Conservation (phyloP, 2,329 filamentous ascomycete genomes). For the Monosporascus cannonballus region DNA sequence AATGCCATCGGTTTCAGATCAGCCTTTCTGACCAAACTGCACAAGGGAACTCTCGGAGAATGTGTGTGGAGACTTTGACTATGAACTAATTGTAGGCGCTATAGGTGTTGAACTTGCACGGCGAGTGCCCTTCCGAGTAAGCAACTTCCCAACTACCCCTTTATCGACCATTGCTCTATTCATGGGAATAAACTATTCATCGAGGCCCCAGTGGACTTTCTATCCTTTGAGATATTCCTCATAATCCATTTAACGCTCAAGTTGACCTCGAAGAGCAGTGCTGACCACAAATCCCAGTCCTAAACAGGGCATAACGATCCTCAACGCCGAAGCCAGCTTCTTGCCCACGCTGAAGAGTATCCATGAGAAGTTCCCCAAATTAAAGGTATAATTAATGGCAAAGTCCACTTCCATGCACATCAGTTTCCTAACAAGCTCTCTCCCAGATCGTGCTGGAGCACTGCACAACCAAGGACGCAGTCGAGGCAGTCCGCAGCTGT, state of each 20-base stretch:
- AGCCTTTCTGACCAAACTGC: not conserved
- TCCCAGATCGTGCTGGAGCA: slow-evolving; percentile 46
- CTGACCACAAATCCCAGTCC: slow-evolving; percentile 4
- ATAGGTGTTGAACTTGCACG: slow-evolving; percentile 56
- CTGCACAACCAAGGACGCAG: slow-evolving; percentile 57
- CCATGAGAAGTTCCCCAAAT: slow-evolving; percentile 43
- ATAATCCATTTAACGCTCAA: too few species aligned
- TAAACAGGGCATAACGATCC: slow-evolving; percentile 29
- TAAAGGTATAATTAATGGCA: slow-evolving; percentile 24
- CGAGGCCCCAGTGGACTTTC: too few species aligned
- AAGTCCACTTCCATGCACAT: too few species aligned
- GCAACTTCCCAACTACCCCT: not conserved
- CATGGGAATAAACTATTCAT: too few species aligned
- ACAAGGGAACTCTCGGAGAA: too few species aligned
- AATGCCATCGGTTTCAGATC: not conserved
- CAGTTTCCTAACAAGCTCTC: not conserved
- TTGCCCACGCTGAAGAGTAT: slow-evolving; percentile 55
- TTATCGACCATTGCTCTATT: not conserved
- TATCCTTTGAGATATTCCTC: too few species aligned
- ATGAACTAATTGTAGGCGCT: not conserved
- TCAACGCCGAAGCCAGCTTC: slow-evolving; percentile 62
- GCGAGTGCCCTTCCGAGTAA: slow-evolving; percentile 48
- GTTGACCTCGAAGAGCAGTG: not conserved
- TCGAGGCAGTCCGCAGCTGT: slow-evolving; percentile 54
- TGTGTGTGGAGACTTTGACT: too few species aligned